phyloP scores from a whole-genome alignment of 257 asterid genomes.

The Vinca minor region DNA sequence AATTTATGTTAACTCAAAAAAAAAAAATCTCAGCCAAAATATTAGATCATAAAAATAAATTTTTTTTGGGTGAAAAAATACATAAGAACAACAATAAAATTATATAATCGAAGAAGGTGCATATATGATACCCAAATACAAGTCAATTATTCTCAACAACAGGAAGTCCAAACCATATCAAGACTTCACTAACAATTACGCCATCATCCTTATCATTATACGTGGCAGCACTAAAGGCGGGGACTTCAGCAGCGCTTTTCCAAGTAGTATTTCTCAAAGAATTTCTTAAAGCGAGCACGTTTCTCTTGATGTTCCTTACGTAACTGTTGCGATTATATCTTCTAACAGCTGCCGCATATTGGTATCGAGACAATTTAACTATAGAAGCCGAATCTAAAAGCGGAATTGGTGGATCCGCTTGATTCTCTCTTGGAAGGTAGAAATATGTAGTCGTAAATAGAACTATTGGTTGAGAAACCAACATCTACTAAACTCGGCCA shows the following conservation, averaged over 20 bases:
- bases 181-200: slow-evolving; percentile 1
- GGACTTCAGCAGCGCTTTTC: neutral
- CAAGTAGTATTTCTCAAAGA: neutral
- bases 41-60: too few species aligned
- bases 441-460: neutral
- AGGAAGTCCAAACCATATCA: slow-evolving; percentile 2
- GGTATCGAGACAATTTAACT: too few species aligned
- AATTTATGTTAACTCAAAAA: too few species aligned
- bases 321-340: neutral
- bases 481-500: neutral
- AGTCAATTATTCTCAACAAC: neutral
- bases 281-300: neutral
- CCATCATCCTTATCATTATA: neutral
- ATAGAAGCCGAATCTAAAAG: too few species aligned
- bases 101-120: too few species aligned
- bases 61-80: too few species aligned
- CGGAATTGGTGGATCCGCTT: neutral
- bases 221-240: neutral
- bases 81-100: too few species aligned
- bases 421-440: slow-evolving; percentile 1
- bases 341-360: slow-evolving; percentile 6
- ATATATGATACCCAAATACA: too few species aligned
- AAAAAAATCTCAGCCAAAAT: too few species aligned
- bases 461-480: neutral
- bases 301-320: neutral